Percentiles rank a stretch among this genome's conserved stretches.
phyloP scores from a whole-genome alignment of 2,329 filamentous ascomycete genomes.

The Daldinia eschscholtzii region DNA sequence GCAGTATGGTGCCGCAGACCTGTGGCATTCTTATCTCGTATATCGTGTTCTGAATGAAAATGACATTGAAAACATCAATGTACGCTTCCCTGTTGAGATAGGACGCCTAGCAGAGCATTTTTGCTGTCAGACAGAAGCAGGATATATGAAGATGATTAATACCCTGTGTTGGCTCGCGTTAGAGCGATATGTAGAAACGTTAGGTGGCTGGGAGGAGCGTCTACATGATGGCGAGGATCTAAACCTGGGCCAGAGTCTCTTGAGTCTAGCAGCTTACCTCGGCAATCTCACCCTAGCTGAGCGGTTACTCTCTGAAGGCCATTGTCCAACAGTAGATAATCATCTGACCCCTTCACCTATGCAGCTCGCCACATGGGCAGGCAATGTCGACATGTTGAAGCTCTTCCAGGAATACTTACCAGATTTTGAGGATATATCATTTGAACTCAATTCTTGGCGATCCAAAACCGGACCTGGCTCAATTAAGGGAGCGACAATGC shows the following conservation, averaged over 20 bases:
- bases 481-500: neutral
- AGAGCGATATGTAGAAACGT: neutral
- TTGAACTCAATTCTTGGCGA: neutral
- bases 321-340: neutral
- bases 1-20: neutral
- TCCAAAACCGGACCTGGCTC: neutral
- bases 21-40: slow-evolving; percentile 5
- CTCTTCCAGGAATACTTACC: neutral
- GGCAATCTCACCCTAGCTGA: neutral
- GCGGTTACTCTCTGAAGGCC: neutral
- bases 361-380: slow-evolving; percentile 6
- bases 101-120: neutral
- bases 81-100: neutral
- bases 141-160: neutral
- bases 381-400: slow-evolving; percentile 16
- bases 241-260: neutral
- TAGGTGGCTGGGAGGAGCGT: neutral
- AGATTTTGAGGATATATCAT: neutral
- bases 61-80: neutral
- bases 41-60: neutral
- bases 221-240: neutral
- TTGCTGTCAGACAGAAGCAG: neutral
- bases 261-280: neutral
- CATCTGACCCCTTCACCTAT: neutral
- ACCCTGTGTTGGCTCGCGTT: slow-evolving; percentile 1